Evolutionary conservation across 2,329 filamentous ascomycete genomes (phyloP).

Genomic region (Penicillium sp.): DNA sequence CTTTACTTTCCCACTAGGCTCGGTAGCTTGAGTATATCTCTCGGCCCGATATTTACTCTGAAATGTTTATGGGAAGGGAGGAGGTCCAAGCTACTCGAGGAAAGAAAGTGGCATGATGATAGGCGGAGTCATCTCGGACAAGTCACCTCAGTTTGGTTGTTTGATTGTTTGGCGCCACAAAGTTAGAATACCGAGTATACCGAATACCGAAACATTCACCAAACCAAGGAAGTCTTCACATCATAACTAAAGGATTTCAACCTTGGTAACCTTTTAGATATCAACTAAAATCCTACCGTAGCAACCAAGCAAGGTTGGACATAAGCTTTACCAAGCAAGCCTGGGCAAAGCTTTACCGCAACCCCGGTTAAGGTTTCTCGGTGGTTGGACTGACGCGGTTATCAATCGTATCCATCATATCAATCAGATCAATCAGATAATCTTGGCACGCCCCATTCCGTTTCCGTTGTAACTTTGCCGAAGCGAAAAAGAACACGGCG

Average conservation of each 20-base stretch:
- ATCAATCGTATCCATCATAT: conserved; percentile 11
- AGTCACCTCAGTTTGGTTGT: neutral
- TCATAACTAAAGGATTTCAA: neutral
- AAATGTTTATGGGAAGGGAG: conserved; percentile 13
- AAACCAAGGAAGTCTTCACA: neutral
- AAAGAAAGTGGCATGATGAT: neutral
- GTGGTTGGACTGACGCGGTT: neutral
- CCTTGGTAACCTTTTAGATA: neutral
- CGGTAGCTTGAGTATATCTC: conserved; percentile 25
- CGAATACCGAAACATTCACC: neutral
- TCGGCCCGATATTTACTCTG: conserved; percentile 15
- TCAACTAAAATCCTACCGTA: neutral
- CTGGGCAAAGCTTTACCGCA: neutral
- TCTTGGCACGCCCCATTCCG: neutral
- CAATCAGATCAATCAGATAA: conserved; percentile 13
- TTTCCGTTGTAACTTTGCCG: no score
- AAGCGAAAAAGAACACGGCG: neutral
- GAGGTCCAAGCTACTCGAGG: neutral
- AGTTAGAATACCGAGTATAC: neutral
- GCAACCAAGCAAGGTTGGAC: neutral
- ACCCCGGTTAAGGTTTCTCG: neutral
- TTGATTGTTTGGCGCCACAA: neutral
- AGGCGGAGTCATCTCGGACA: neutral
- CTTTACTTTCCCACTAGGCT: conserved; percentile 41
- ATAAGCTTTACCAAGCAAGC: neutral